Conservation (phyloP, 768 basidiomycete genomes). For the Amanita exitialis region DNA sequence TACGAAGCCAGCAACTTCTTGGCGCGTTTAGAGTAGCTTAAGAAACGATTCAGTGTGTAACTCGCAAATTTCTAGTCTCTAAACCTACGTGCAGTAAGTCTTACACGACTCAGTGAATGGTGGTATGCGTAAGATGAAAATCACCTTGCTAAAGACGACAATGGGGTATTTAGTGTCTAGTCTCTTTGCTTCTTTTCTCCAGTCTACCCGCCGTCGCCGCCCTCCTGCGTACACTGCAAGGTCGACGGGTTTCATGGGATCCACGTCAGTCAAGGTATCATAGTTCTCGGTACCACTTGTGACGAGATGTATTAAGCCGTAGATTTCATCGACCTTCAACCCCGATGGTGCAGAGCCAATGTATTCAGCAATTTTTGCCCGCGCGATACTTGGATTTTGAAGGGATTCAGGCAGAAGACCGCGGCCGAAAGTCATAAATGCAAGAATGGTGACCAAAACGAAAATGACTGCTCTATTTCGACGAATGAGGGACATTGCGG, state of each 20-base stretch:
- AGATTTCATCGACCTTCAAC: constrained; percentile 45
- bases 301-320: constrained; percentile 60
- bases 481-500: not conserved
- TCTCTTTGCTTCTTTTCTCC: constrained; percentile 28
- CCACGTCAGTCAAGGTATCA: constrained; percentile 30
- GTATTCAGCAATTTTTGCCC: constrained; percentile 26
- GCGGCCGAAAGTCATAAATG: constrained; percentile 17
- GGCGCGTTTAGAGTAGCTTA: constrained; percentile 48
- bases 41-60: constrained; percentile 1
- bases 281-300: constrained; percentile 35
- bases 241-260: constrained; percentile 37
- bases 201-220: constrained; percentile 27
- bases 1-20: constrained; percentile 56
- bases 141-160: constrained; percentile 76
- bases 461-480: constrained; percentile 26
- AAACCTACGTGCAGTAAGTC: constrained; percentile 69
- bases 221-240: constrained; percentile 45
- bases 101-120: constrained; percentile 14
- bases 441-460: constrained; percentile 26
- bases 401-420: constrained; percentile 19
- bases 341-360: constrained; percentile 13
- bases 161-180: constrained; percentile 49
- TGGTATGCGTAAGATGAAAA: constrained; percentile 10
- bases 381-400: constrained; percentile 13
- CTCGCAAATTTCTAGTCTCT: not conserved